Evolutionary conservation across 306 rosid genomes (phyloP).

Genomic region (Rosa chinensis): DNA sequence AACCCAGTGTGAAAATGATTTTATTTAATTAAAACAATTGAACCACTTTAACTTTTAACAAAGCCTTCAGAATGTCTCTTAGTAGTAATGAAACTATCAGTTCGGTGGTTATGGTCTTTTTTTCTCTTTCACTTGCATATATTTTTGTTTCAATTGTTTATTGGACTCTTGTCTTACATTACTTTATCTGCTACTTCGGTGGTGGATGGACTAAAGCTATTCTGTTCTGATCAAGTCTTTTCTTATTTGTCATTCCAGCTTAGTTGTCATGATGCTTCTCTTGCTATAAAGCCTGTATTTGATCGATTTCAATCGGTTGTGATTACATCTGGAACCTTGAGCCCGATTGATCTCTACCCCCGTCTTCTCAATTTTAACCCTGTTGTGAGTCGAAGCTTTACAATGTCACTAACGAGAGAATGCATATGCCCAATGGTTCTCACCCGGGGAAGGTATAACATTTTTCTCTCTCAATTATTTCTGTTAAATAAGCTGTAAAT

Average conservation of each 20-base stretch:
- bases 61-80: not conserved
- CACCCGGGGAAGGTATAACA: constrained; percentile 84
- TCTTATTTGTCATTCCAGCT: constrained; percentile 58
- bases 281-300: constrained; percentile 93
- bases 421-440: constrained; percentile 99
- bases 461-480: constrained; percentile 3
- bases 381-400: constrained; percentile 94
- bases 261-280: constrained; percentile 97
- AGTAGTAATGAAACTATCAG: not conserved
- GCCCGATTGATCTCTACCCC: constrained; percentile 94
- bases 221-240: constrained; percentile 19
- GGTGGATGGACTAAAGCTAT: not conserved
- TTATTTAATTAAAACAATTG: not conserved
- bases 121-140: not conserved
- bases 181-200: not conserved
- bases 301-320: constrained; percentile 94
- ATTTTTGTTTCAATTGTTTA: not conserved
- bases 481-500: not conserved
- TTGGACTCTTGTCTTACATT: not conserved
- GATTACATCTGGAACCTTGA: constrained; percentile 92
- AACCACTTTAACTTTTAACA: not conserved
- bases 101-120: constrained; percentile 2
- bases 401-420: constrained; percentile 95
- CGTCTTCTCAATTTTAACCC: constrained; percentile 92
- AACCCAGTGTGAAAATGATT: not conserved